Evolutionary conservation across 768 basidiomycete genomes (phyloP), one percentile per base, ranked within the genome.

Genomic region (Mycena venus): DNA sequence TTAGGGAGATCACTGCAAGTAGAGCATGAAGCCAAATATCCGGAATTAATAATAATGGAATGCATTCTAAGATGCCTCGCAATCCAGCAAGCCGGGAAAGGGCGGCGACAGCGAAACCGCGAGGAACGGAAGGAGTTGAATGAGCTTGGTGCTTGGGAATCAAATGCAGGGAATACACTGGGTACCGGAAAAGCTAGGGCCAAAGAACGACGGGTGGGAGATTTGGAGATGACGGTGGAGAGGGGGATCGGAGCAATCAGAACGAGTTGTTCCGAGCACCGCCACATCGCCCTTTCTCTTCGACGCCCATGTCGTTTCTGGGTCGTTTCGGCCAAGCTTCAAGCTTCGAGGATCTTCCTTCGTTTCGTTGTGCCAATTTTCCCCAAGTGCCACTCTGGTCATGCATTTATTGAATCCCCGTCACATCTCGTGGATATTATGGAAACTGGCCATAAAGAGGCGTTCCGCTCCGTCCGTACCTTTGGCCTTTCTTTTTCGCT

Each of bases 211-310:
- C n/a, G 58, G 34, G 21, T 17, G 58, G 36, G 36, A 9, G 58
- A 60, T 38, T 60, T 38, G 36, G 58, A 60, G 36, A 60, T 60
- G 58, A 60, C 40, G 58, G 58, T 38, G 58, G 58, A 60, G 40
- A 60, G 58, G 40, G 58, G 58, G 40, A 7, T n/a, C 58, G 49
- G 49, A 51, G 49, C n/a, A 51, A 51, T 3, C 49, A 23, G 58
- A 36, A 34, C 58, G 58, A 21, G 9, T 60, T 60, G n/a, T 51
- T 51, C 49, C 49, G 49, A n/a, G 49, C 49, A 51, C n/a, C 23
- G 49, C 49, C 49, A 51, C 49, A n/a, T 5, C 36, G 58, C 21
- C 34, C 40, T 60, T 58, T 58, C 55, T 58, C 42, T 42, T 42
- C 42, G 12, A 42, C 42, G 15, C 55, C 55, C 31, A 58, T 58